A percentile compares a stretch with the other conserved stretches of the same genome.
Conservation (phyloP, 1,284 basidiomycete species). For the Kwoniella shivajii region DNA sequence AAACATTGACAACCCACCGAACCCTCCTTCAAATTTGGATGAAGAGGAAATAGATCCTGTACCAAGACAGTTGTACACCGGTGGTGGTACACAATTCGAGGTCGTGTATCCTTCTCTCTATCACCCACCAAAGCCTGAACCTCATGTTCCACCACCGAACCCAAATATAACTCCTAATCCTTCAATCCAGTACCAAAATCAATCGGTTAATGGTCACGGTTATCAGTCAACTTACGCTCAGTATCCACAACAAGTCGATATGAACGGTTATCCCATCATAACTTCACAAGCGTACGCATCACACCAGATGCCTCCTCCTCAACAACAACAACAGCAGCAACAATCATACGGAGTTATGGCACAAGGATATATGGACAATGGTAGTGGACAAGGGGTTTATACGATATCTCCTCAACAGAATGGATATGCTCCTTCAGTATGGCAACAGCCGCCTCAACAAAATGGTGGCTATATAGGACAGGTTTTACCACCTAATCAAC, state of each 20-base stretch:
- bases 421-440: slow-evolving; percentile 12
- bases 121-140: slow-evolving; percentile 23
- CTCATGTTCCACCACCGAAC: slow-evolving; percentile 1
- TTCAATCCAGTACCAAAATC: slow-evolving; percentile 2
- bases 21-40: slow-evolving; percentile 29
- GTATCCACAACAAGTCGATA: slow-evolving; percentile 15
- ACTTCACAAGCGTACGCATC: slow-evolving; percentile 1
- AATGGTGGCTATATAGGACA: background rate
- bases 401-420: slow-evolving; percentile 10
- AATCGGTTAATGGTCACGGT: background rate
- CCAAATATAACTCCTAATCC: background rate
- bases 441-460: slow-evolving; percentile 3
- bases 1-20: slow-evolving; percentile 28
- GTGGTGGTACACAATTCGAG: slow-evolving; percentile 22
- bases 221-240: slow-evolving; percentile 17
- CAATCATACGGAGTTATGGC: slow-evolving; percentile 10
- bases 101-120: slow-evolving; percentile 44
- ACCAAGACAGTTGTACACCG: slow-evolving; percentile 27
- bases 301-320: background rate
- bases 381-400: slow-evolving; percentile 1
- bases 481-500: slow-evolving; percentile 4
- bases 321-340: slow-evolving; percentile 8
- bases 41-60: slow-evolving; percentile 47
- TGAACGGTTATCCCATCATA: slow-evolving; percentile 14
- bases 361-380: slow-evolving; percentile 10